A percentile compares a stretch with the other conserved stretches of the same genome.
These are phyloP conservation scores for Pulveroboletus ravenelii DNA, from an alignment of 768 basidiomycete species.

Conservation along the genomic window DNA sequence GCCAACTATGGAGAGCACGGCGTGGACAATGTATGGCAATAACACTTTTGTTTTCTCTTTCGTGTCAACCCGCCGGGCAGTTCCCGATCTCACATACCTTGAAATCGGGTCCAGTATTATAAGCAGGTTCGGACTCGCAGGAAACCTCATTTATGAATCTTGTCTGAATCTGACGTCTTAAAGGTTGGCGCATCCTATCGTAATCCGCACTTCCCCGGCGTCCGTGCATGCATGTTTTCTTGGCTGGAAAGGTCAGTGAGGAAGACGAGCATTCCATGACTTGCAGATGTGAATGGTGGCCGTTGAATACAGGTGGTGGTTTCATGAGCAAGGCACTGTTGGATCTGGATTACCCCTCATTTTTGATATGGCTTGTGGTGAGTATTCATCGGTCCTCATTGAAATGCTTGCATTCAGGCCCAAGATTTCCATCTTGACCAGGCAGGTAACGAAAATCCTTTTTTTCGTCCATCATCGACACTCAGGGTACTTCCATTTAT, in stretches of 20 bases:
- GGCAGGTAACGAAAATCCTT: slow-evolving; percentile 20
- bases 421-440: background rate
- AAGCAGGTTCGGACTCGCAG: slow-evolving; percentile 20
- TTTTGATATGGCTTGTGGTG: slow-evolving; percentile 30
- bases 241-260: slow-evolving; percentile 47
- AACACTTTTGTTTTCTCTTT: background rate
- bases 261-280: background rate
- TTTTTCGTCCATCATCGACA: slow-evolving; percentile 20
- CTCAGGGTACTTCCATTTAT: background rate
- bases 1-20: slow-evolving; percentile 51
- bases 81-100: slow-evolving; percentile 1
- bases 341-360: slow-evolving; percentile 19
- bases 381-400: background rate
- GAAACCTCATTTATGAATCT: background rate
- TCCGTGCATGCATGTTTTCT: slow-evolving; percentile 49
- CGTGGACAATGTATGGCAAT: slow-evolving; percentile 48
- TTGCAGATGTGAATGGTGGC: slow-evolving; percentile 11
- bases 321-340: slow-evolving; percentile 9
- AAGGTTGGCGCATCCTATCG: slow-evolving; percentile 64
- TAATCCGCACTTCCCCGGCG: slow-evolving; percentile 68
- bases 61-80: background rate
- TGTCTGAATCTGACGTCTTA: background rate
- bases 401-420: background rate
- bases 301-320: slow-evolving; percentile 21
- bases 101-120: slow-evolving; percentile 20